phyloP scores from a whole-genome alignment of 208 protist species.

The Trypanosoma scelopori region DNA sequence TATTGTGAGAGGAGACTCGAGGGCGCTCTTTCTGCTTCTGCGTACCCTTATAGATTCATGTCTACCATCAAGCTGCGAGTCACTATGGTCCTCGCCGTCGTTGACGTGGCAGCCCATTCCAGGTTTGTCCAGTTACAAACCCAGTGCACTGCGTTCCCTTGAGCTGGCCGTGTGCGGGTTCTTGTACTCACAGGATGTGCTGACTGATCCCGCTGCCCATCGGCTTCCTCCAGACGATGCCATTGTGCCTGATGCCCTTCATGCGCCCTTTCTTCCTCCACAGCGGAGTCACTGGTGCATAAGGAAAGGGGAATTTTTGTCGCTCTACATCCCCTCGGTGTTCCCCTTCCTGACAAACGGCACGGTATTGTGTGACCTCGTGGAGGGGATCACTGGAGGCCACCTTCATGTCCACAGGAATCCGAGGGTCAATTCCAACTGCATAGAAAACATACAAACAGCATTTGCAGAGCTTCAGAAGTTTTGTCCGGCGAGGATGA shows the following conservation, averaged over 20 bases:
- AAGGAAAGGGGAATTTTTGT: constrained; percentile 15
- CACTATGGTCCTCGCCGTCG: constrained; percentile 28
- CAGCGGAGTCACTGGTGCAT: constrained; percentile 19
- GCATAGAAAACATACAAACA: constrained; percentile 49
- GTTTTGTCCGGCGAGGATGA: constrained; percentile 23
- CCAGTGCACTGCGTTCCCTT: constrained; percentile 25
- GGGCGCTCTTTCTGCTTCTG: constrained; percentile 34
- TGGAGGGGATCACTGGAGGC: constrained; percentile 25
- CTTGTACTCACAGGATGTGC: constrained; percentile 40
- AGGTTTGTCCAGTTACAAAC: constrained; percentile 20
- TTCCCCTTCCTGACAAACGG: constrained; percentile 84
- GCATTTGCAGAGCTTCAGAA: constrained; percentile 38
- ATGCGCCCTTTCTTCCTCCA: constrained; percentile 54
- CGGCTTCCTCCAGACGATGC: constrained; percentile 60
- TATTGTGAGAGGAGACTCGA: constrained; percentile 30
- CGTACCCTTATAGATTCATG: constrained; percentile 40
- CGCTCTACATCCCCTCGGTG: constrained; percentile 66
- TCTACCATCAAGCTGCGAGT: constrained; percentile 47
- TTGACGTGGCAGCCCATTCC: constrained; percentile 48
- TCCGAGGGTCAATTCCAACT: constrained; percentile 50
- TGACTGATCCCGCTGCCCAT: constrained; percentile 55
- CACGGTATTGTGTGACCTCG: constrained; percentile 48
- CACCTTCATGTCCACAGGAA: constrained; percentile 37
- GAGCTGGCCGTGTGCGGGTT: constrained; percentile 53
- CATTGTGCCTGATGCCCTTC: constrained; percentile 45